These are phyloP conservation scores for Tricholoma furcatifolium DNA, from an alignment of 768 basidiomycete species.

Conservation along the genomic window DNA sequence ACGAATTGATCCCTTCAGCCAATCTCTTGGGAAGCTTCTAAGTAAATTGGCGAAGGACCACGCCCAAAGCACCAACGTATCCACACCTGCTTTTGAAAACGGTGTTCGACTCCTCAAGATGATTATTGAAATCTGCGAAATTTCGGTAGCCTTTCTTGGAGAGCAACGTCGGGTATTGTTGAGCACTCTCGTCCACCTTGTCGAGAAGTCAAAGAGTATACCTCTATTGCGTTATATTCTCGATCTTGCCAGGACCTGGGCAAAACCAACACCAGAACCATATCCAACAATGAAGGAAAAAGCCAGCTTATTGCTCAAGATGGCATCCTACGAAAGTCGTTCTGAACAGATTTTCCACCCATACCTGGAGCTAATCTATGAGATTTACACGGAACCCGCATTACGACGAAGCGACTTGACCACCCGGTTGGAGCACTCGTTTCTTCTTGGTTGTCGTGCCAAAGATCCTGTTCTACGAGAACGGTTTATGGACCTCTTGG, in stretches of 20 bases:
- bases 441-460: conserved; percentile 87
- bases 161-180: conserved; percentile 86
- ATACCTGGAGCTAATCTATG: conserved; percentile 87
- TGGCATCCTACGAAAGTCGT: conserved; percentile 79
- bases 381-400: conserved; percentile 87
- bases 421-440: conserved; percentile 87
- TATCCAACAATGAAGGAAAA: conserved; percentile 97
- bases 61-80: conserved; percentile 50
- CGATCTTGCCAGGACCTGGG: conserved; percentile 86
- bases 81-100: conserved; percentile 49
- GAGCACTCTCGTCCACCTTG: conserved; percentile 72
- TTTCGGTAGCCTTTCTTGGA: conserved; percentile 75
- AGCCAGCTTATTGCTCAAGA: conserved; percentile 82
- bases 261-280: conserved; percentile 78
- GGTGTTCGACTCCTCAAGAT: conserved; percentile 65
- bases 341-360: conserved; percentile 78
- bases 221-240: conserved; percentile 82
- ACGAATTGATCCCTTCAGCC: conserved; percentile 77
- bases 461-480: conserved; percentile 77
- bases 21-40: conserved; percentile 77
- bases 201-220: conserved; percentile 85
- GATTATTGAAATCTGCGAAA: conserved; percentile 86
- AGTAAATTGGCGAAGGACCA: conserved; percentile 89
- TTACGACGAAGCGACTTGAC: conserved; percentile 93
- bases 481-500: conserved; percentile 86